Conservation (phyloP, 2,329 filamentous ascomycete species). For the Aspergillus persii region DNA sequence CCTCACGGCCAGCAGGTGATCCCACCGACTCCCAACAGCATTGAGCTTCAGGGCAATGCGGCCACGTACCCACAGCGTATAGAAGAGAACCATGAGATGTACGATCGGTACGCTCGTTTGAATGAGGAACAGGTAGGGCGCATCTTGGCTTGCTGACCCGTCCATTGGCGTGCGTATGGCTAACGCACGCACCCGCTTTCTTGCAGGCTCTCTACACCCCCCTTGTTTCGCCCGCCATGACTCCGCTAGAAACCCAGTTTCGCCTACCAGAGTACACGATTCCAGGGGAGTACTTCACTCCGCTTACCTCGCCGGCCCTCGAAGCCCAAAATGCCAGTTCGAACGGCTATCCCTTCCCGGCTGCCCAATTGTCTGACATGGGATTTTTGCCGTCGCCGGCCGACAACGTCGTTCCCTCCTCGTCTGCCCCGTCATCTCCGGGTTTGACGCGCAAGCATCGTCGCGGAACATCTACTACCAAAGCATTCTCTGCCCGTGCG, state of each 20-base stretch:
- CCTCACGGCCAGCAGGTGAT: slow-evolving; percentile 35
- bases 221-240: slow-evolving; percentile 51
- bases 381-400: slow-evolving; percentile 42
- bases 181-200: slow-evolving; percentile 16
- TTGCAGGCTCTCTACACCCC: slow-evolving; percentile 49
- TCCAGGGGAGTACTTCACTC: slow-evolving; percentile 50
- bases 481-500: slow-evolving; percentile 32
- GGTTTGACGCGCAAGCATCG: slow-evolving; percentile 39
- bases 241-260: slow-evolving; percentile 48
- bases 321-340: slow-evolving; percentile 44
- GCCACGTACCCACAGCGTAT: slow-evolving; percentile 40
- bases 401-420: slow-evolving; percentile 36
- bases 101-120: slow-evolving; percentile 44
- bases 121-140: slow-evolving; percentile 44
- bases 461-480: slow-evolving; percentile 36
- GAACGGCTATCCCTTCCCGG: slow-evolving; percentile 36
- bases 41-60: slow-evolving; percentile 46
- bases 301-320: slow-evolving; percentile 50
- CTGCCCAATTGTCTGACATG: slow-evolving; percentile 37
- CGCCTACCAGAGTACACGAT: slow-evolving; percentile 48
- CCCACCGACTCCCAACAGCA: slow-evolving; percentile 50
- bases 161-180: slow-evolving; percentile 7
- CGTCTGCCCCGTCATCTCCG: slow-evolving; percentile 33
- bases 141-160: not conserved
- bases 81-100: slow-evolving; percentile 42